Evolutionary conservation across 495 filamentous ascomycete genomes (phyloP).

Genomic region (Penicillium simplicissimum): DNA sequence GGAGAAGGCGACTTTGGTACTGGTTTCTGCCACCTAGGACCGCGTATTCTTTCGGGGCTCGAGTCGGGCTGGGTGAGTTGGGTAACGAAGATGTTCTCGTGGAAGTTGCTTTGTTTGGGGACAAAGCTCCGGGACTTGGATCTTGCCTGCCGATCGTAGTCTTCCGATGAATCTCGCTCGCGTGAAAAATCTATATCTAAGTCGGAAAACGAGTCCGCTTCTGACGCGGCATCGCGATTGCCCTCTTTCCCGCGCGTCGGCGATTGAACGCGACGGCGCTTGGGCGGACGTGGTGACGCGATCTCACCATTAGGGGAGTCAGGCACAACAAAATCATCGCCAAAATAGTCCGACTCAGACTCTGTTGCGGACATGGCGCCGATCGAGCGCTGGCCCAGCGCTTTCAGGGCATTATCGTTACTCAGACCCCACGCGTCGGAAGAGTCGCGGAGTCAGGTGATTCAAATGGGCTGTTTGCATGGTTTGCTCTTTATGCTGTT

Average conservation of each 20-base stretch:
- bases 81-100: slow-evolving; percentile 55
- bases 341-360: slow-evolving; percentile 30
- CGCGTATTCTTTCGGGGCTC: slow-evolving; percentile 54
- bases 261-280: slow-evolving; percentile 39
- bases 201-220: slow-evolving; percentile 28
- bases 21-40: slow-evolving; percentile 54
- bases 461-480: neutral
- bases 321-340: slow-evolving; percentile 38
- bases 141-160: slow-evolving; percentile 26
- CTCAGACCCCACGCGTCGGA: slow-evolving; percentile 4
- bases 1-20: slow-evolving; percentile 22
- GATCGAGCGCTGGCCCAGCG: slow-evolving; percentile 1
- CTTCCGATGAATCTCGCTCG: slow-evolving; percentile 15
- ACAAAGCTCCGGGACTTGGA: slow-evolving; percentile 49
- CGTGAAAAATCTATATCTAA: slow-evolving; percentile 27
- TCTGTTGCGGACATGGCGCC: slow-evolving; percentile 24
- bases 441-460: slow-evolving; percentile 11
- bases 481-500: neutral
- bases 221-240: slow-evolving; percentile 18
- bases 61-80: slow-evolving; percentile 53
- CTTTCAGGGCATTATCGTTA: neutral
- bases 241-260: slow-evolving; percentile 10
- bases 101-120: slow-evolving; percentile 41
- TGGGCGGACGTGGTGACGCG: slow-evolving; percentile 31
- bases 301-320: slow-evolving; percentile 15